Conservation (phyloP, 1,284 basidiomycete genomes). For the Boletus albobrunnescens region DNA sequence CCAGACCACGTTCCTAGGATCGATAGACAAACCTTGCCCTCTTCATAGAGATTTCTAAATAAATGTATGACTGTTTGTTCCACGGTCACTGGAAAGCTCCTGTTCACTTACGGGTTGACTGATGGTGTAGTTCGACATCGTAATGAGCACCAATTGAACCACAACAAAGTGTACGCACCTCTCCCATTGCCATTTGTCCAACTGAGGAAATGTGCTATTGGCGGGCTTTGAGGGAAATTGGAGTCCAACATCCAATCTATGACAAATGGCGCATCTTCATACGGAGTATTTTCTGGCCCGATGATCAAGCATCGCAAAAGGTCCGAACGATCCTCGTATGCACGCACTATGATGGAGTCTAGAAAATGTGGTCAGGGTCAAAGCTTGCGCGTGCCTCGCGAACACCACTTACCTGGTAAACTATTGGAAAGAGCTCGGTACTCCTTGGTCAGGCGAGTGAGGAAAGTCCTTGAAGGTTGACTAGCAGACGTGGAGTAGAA, state of each 20-base stretch:
- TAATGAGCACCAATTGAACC: slow-evolving; percentile 12
- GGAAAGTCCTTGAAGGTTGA: slow-evolving; percentile 69
- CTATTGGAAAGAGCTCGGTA: slow-evolving; percentile 77
- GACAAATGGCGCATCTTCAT: slow-evolving; percentile 89
- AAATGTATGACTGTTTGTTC: not conserved
- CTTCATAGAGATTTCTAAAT: slow-evolving; percentile 84
- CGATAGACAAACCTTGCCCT: slow-evolving; percentile 92
- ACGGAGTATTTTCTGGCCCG: slow-evolving; percentile 90
- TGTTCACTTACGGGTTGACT: slow-evolving; percentile 71
- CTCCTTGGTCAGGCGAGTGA: slow-evolving; percentile 75
- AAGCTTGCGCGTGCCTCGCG: not conserved
- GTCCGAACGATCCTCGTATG: slow-evolving; percentile 81
- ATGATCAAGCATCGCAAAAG: slow-evolving; percentile 86
- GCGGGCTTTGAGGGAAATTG: slow-evolving; percentile 83
- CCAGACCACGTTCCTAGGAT: slow-evolving; percentile 92
- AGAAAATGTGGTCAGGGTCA: slow-evolving; percentile 6
- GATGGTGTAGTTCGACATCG: not conserved
- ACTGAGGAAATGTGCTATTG: slow-evolving; percentile 85
- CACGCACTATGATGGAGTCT: slow-evolving; percentile 71
- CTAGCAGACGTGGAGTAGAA: slow-evolving; percentile 60
- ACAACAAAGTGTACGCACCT: slow-evolving; percentile 44
- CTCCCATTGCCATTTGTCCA: slow-evolving; percentile 94
- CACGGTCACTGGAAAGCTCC: not conserved
- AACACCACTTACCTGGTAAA: slow-evolving; percentile 62
- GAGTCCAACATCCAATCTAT: slow-evolving; percentile 92